phyloP scores from a whole-genome alignment of 2,329 filamentous ascomycete species.

The Calonectria hongkongensis region DNA sequence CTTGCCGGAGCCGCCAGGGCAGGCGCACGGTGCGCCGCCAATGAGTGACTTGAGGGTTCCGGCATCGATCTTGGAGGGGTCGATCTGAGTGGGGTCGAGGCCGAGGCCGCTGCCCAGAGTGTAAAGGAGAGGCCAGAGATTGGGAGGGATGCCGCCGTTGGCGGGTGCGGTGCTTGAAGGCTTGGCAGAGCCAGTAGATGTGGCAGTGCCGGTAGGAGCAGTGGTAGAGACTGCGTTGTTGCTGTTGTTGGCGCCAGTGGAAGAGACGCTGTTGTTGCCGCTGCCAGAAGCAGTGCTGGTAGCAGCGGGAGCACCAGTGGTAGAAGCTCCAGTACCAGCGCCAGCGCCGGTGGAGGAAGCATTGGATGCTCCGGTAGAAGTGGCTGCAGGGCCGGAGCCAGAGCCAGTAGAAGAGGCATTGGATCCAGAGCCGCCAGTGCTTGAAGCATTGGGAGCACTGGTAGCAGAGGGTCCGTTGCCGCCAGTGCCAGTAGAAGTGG shows the following conservation, averaged over 20 bases:
- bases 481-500: background rate
- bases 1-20: background rate
- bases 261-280: background rate
- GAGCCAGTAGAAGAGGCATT: background rate
- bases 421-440: background rate
- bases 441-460: background rate
- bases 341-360: slow-evolving; percentile 4
- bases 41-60: background rate
- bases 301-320: background rate
- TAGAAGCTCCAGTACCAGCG: slow-evolving; percentile 1
- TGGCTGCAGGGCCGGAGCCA: background rate
- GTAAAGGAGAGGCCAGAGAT: slow-evolving; percentile 15
- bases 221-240: background rate
- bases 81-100: slow-evolving; percentile 24
- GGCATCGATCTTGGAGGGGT: slow-evolving; percentile 1
- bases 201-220: background rate
- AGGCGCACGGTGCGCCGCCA: background rate
- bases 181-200: background rate
- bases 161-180: background rate
- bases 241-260: background rate
- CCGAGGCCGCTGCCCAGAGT: slow-evolving; percentile 22
- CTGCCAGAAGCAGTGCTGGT: background rate
- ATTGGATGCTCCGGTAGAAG: background rate
- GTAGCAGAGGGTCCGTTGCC: background rate
- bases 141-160: slow-evolving; percentile 12